A percentile compares a stretch with the other conserved stretches of the same genome.
These are phyloP conservation scores for Penicillium hesseltinei DNA, from an alignment of 2,329 filamentous ascomycete genomes.

Conservation along the genomic window DNA sequence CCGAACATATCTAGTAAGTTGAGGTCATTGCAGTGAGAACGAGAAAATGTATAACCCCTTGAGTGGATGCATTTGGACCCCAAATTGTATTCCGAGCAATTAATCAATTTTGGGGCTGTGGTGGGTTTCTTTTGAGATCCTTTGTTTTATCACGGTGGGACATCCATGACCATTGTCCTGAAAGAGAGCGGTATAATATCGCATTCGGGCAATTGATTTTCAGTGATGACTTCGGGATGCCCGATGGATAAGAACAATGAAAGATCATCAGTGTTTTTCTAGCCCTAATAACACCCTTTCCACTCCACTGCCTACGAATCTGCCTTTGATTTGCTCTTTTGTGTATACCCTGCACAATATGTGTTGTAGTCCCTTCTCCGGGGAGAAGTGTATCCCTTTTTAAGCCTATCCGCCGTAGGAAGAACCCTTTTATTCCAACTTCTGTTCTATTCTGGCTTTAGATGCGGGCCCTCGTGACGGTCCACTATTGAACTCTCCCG, in stretches of 20 bases:
- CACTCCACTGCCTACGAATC: neutral
- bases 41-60: neutral
- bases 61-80: constrained; percentile 1
- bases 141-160: neutral
- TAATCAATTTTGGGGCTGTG: neutral
- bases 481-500: constrained; percentile 6
- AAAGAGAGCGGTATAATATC: neutral
- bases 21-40: neutral
- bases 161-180: neutral
- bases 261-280: neutral
- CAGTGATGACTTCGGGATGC: neutral
- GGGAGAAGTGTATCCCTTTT: neutral
- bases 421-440: neutral
- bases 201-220: neutral
- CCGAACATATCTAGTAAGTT: neutral
- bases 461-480: constrained; percentile 15
- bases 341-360: neutral
- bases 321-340: neutral
- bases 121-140: neutral
- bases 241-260: neutral
- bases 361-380: neutral
- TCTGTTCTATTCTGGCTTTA: constrained; percentile 2
- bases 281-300: neutral
- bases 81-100: neutral
- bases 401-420: neutral